Evolutionary conservation across 2,329 filamentous ascomycete species (phyloP).

Genomic region (Claviceps spartinae): DNA sequence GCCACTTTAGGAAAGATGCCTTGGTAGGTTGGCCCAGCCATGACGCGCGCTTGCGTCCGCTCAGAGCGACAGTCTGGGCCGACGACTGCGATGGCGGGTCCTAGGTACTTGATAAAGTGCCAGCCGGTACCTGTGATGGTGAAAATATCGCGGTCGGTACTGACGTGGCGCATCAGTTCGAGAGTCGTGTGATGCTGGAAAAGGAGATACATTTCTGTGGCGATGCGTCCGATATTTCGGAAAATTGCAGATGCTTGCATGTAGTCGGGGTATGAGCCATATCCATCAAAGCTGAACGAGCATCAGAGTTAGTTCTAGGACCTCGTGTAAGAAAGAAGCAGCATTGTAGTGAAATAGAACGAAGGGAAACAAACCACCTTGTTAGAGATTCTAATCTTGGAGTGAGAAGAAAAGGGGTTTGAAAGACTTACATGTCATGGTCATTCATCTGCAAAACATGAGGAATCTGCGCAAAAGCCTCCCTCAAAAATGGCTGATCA

Average conservation of each 20-base stretch:
- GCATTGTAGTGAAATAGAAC: neutral
- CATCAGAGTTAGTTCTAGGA: neutral
- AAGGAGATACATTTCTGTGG: conserved; percentile 92
- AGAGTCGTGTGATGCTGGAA: conserved; percentile 97
- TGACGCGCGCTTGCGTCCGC: conserved; percentile 76
- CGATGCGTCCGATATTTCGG: conserved; percentile 92
- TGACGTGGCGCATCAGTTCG: conserved; percentile 81
- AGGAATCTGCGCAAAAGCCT: conserved; percentile 95
- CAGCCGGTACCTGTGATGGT: conserved; percentile 94
- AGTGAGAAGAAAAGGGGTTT: no score
- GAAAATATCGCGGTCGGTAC: conserved; percentile 81
- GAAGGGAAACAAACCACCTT: neutral
- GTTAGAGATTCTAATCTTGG: no score
- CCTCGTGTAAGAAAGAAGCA: neutral
- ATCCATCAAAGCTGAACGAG: conserved; percentile 70
- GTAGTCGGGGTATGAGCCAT: conserved; percentile 91
- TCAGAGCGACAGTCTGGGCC: conserved; percentile 89
- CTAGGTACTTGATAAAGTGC: conserved; percentile 97
- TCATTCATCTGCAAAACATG: conserved; percentile 89
- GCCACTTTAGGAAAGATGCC: conserved; percentile 94
- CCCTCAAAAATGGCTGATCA: conserved; percentile 84
- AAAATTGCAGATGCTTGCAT: conserved; percentile 98
- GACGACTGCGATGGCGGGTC: conserved; percentile 78
- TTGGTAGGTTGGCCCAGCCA: conserved; percentile 94
- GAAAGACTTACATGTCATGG: conserved; percentile 74